Percentiles rank a stretch among this genome's conserved stretches.
These are phyloP conservation scores for Diospyros kaki DNA, from an alignment of 148 eudicot genomes.

Conservation along the genomic window DNA sequence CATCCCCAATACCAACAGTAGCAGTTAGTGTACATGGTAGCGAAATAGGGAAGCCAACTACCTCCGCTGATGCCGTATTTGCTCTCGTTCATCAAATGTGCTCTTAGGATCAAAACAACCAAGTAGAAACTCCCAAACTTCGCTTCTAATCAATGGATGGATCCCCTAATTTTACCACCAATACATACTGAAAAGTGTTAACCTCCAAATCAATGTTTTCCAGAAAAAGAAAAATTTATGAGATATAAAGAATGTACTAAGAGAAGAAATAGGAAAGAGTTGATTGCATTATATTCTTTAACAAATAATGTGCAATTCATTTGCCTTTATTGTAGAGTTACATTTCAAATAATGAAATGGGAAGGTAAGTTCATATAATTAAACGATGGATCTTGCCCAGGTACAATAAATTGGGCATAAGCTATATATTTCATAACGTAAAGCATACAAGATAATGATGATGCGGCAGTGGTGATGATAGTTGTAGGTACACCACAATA, in stretches of 20 bases:
- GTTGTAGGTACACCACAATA: neutral
- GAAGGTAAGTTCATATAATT: constrained; percentile 1
- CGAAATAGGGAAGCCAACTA: constrained; percentile 25
- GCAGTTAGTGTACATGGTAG: constrained; percentile 1
- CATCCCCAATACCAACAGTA: neutral
- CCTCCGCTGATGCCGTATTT: constrained; percentile 77
- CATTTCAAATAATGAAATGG: neutral
- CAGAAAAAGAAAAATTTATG: neutral
- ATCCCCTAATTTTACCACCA: constrained; percentile 52
- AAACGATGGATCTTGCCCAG: neutral
- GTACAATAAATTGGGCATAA: neutral
- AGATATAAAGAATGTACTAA: constrained; percentile 4
- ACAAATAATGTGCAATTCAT: neutral
- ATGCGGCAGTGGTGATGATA: neutral
- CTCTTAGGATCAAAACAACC: constrained; percentile 93
- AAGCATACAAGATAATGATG: neutral
- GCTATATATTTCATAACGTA: neutral
- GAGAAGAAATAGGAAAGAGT: neutral
- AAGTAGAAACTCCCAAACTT: constrained; percentile 97
- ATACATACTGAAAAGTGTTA: constrained; percentile 10
- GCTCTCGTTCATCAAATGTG: constrained; percentile 78
- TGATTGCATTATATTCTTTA: neutral
- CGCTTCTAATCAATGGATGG: constrained; percentile 97
- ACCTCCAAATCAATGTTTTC: neutral
- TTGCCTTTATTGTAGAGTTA: constrained; percentile 2